These are phyloP conservation scores for Termitomyces sp. DNA, from an alignment of 1,284 basidiomycete genomes.

Conservation along the genomic window DNA sequence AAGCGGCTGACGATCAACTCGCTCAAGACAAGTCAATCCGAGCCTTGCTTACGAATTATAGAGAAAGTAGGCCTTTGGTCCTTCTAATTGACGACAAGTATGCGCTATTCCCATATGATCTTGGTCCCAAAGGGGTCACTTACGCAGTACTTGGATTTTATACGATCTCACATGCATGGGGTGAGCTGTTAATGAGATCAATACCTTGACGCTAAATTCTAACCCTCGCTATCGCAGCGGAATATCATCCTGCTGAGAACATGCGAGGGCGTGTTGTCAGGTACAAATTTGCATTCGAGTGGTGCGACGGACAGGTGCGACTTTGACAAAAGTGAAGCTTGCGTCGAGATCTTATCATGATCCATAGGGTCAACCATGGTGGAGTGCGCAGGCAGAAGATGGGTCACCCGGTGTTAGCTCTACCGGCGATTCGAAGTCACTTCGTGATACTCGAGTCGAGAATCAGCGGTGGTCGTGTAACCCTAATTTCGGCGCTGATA, in stretches of 20 bases:
- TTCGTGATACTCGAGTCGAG: neutral
- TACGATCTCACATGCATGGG: conserved; percentile 66
- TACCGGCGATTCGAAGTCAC: neutral
- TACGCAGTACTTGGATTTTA: conserved; percentile 75
- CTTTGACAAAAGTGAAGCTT: neutral
- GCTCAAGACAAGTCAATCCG: conserved; percentile 64
- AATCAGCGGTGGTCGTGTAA: neutral
- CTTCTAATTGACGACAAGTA: conserved; percentile 72
- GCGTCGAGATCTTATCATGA: neutral
- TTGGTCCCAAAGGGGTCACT: conserved; percentile 43
- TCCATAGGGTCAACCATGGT: conserved; percentile 46
- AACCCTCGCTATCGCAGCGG: conserved; percentile 39
- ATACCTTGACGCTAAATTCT: neutral
- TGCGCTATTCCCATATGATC: conserved; percentile 62
- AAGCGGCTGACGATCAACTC: conserved; percentile 53
- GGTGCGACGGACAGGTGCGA: conserved; percentile 63
- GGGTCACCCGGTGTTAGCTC: too few species aligned
- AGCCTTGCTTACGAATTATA: conserved; percentile 55
- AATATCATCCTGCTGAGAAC: conserved; percentile 49
- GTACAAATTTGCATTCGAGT: conserved; percentile 77
- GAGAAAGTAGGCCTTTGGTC: conserved; percentile 48
- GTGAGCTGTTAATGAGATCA: conserved; percentile 34
- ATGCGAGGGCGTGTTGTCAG: conserved; percentile 48
- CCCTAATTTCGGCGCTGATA: neutral
- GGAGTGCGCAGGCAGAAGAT: conserved; percentile 25